Base-by-base conservation (phyloP, 768 basidiomycete genomes). In the Suillus paluster region DNA sequence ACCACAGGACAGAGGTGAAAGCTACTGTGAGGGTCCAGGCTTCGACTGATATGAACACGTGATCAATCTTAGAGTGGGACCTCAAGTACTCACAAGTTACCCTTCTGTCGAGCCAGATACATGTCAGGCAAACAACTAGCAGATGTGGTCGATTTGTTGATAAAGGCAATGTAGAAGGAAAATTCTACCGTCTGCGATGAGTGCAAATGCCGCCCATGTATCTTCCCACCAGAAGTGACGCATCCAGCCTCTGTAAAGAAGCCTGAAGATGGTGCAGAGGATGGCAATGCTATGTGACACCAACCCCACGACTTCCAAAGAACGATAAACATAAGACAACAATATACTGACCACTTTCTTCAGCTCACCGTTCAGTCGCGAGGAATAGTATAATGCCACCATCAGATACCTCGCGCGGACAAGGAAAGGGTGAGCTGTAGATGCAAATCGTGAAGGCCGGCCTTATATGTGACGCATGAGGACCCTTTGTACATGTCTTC, bases 141-240 rank as follows among this genome's bases (percentile, higher is more conserved):
- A 1, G 30, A 21, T 14, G n/a, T 34, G 6, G 50, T 52, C 12
- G 2, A n/a, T 12, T 33, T 52, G 6, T 27, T 52, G 50, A 14
- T 12, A 30, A 52, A 52, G 11, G n/a, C n/a, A 52, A 33, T 2
- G n/a, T 21, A 21, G 2, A 52, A 44, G n/a, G 42, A n/a, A n/a
- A 34, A 52, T n/a, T 33, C 6, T 7, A 52, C 50, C 30, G 14
- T 73, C 72, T 17, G 25, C 44, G n/a, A 14, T 42, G 11, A 74
- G 64, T 7, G 70, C 73, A 1, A 71, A 48, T n/a, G 59, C 54
- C 7, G 70, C 70, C 65, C 64, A 71, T 6, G 45, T 60, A 39
- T 74, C 74, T 45, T 75, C 73, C 74, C 72, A 74, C 72, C 73
- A 71, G 25, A 74, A 69, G 23, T 52, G 53, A 9, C 57, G 38